Conservation (phyloP, 1,284 basidiomycete genomes). For the Rhodotorula sp. region DNA sequence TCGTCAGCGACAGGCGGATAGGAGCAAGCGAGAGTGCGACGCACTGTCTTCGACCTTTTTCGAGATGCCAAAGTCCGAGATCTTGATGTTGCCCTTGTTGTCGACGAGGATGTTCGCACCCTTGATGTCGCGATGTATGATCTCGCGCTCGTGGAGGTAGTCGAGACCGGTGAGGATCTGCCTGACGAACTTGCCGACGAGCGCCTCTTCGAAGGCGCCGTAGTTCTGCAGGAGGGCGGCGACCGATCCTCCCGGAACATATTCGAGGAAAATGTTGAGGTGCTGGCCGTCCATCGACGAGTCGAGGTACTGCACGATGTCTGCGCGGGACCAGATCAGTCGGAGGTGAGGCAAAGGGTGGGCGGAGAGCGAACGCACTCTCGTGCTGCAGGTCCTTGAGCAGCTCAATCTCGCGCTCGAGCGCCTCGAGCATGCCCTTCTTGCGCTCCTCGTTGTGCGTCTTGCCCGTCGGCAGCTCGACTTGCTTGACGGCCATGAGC, state of each 20-base stretch:
- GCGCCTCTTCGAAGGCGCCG: constrained; percentile 91
- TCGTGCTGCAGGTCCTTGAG: constrained; percentile 92
- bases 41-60: constrained; percentile 95
- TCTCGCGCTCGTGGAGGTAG: constrained; percentile 90
- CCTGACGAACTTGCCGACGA: constrained; percentile 90
- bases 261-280: constrained; percentile 98
- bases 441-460: constrained; percentile 89
- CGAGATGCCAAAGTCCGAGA: constrained; percentile 97
- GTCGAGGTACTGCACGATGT: constrained; percentile 94
- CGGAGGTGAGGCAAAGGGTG: neutral
- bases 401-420: constrained; percentile 94
- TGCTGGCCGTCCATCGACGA: constrained; percentile 82
- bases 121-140: constrained; percentile 98
- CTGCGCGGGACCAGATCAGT: neutral
- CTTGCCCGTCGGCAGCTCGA: constrained; percentile 83
- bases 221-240: constrained; percentile 88
- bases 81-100: constrained; percentile 97
- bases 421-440: constrained; percentile 88
- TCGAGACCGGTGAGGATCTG: constrained; percentile 89
- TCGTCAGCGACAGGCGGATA: neutral
- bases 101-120: constrained; percentile 98
- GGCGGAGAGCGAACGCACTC: constrained; percentile 49
- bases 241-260: constrained; percentile 96
- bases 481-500: constrained; percentile 99
- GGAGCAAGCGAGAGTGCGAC: constrained; percentile 48